Evolutionary conservation across 2,329 filamentous ascomycete genomes (phyloP).

Genomic region (Claviceps spartinae): DNA sequence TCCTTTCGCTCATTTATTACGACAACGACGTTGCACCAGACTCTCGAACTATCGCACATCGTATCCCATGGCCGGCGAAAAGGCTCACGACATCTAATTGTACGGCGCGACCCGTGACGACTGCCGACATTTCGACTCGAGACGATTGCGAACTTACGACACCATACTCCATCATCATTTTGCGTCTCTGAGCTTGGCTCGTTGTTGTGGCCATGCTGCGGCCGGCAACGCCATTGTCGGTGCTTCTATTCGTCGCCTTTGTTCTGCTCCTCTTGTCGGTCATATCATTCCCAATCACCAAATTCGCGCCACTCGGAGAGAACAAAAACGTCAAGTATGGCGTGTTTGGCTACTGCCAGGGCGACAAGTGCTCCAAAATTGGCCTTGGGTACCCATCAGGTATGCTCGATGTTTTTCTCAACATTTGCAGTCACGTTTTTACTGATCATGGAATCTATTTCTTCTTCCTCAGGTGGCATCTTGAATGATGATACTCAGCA

Average conservation of each 20-base stretch:
- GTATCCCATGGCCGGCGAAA: constrained; percentile 2
- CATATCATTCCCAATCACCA: constrained; percentile 82
- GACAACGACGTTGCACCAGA: neutral
- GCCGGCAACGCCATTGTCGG: constrained; percentile 79
- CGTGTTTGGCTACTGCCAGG: constrained; percentile 79
- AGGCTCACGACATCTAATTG: neutral
- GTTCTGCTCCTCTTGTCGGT: constrained; percentile 72
- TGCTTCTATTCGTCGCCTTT: constrained; percentile 78
- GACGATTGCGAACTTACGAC: neutral
- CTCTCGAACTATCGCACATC: neutral
- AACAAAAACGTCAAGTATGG: constrained; percentile 72
- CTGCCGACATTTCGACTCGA: neutral
- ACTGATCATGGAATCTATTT: neutral
- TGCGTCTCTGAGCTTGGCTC: constrained; percentile 10
- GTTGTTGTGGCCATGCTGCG: constrained; percentile 55
- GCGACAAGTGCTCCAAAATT: constrained; percentile 51
- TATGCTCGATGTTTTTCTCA: constrained; percentile 32
- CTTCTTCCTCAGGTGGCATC: neutral
- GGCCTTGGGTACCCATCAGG: constrained; percentile 57
- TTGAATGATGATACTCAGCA: constrained; percentile 17
- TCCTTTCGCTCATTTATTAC: neutral
- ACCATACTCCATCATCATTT: neutral
- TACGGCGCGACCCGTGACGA: neutral
- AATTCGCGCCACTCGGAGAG: constrained; percentile 67
- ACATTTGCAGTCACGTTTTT: neutral